These are phyloP conservation scores for Backusella mclennaniae DNA, from an alignment of 192 early-diverging fungal species.

Conservation along the genomic window DNA sequence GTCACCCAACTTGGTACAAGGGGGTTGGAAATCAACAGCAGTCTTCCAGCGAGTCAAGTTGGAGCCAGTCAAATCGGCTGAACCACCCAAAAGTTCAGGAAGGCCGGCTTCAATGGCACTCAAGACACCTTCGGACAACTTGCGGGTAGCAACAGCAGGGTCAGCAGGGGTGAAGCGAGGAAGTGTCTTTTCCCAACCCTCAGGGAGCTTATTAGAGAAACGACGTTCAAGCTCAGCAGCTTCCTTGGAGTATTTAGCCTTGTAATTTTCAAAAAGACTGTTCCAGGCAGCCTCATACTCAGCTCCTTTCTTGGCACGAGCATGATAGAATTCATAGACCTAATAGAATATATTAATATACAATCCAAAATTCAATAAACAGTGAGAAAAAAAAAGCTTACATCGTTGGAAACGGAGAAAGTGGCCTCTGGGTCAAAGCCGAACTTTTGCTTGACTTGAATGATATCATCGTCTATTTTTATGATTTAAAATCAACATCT, in stretches of 20 bases:
- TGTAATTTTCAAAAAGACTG: slow-evolving; percentile 68
- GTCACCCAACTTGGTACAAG: slow-evolving; percentile 63
- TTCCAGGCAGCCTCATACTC: slow-evolving; percentile 76
- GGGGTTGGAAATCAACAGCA: slow-evolving; percentile 88
- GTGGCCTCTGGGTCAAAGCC: slow-evolving; percentile 77
- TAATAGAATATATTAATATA: slow-evolving; percentile 42
- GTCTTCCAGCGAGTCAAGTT: slow-evolving; percentile 94
- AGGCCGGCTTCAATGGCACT: slow-evolving; percentile 72
- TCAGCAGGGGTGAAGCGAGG: slow-evolving; percentile 80
- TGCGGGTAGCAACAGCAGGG: slow-evolving; percentile 82
- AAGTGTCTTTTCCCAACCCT: slow-evolving; percentile 66
- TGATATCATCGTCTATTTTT: slow-evolving; percentile 65
- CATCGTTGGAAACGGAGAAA: slow-evolving; percentile 74
- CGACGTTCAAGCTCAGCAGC: slow-evolving; percentile 74
- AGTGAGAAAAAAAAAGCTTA: slow-evolving; percentile 33
- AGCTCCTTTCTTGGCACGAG: slow-evolving; percentile 59
- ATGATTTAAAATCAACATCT: not conserved
- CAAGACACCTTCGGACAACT: slow-evolving; percentile 82
- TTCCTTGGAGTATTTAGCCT: slow-evolving; percentile 61
- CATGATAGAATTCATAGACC: slow-evolving; percentile 54
- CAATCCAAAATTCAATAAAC: slow-evolving; percentile 62
- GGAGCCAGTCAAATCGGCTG: slow-evolving; percentile 94
- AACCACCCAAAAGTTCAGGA: slow-evolving; percentile 90
- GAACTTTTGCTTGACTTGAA: slow-evolving; percentile 75
- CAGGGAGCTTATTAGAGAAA: slow-evolving; percentile 67